Evolutionary conservation across 2,329 filamentous ascomycete genomes (phyloP).

Genomic region (Pseudopyricularia cyperi): DNA sequence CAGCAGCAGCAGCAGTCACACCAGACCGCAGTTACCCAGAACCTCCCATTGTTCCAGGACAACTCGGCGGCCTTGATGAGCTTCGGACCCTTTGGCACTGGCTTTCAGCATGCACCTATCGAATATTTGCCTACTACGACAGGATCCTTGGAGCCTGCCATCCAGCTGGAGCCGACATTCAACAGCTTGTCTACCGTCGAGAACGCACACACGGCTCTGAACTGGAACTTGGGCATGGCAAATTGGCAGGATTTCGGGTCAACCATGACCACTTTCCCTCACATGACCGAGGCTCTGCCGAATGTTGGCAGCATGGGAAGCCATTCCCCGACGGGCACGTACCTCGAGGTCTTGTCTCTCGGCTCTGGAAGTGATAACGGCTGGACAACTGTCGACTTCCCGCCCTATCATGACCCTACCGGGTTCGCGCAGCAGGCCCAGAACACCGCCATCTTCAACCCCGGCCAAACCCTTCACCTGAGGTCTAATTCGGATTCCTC

Average conservation of each 20-base stretch:
- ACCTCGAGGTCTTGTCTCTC: constrained; percentile 75
- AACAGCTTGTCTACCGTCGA: constrained; percentile 42
- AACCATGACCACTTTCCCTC: constrained; percentile 30
- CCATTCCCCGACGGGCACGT: constrained; percentile 65
- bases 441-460: constrained; percentile 72
- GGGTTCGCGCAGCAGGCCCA: constrained; percentile 34
- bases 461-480: constrained; percentile 78
- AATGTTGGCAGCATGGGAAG: constrained; percentile 33
- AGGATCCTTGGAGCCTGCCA: constrained; percentile 46
- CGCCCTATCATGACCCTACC: constrained; percentile 55
- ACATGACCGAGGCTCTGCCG: constrained; percentile 25
- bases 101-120: constrained; percentile 23
- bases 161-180: constrained; percentile 52
- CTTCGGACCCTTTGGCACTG: constrained; percentile 34
- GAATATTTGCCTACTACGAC: constrained; percentile 53
- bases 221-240: constrained; percentile 52
- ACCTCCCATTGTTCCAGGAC: constrained; percentile 41
- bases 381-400: constrained; percentile 72
- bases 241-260: constrained; percentile 72
- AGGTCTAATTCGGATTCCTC: constrained; percentile 80
- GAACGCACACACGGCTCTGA: constrained; percentile 34
- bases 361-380: constrained; percentile 72
- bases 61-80: constrained; percentile 39
- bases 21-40: constrained; percentile 26
- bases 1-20: constrained; percentile 14